Evolutionary conservation across 306 rosid genomes (phyloP), one percentile per base, ranked within the genome.

Genomic region (Cicer judaicum): DNA sequence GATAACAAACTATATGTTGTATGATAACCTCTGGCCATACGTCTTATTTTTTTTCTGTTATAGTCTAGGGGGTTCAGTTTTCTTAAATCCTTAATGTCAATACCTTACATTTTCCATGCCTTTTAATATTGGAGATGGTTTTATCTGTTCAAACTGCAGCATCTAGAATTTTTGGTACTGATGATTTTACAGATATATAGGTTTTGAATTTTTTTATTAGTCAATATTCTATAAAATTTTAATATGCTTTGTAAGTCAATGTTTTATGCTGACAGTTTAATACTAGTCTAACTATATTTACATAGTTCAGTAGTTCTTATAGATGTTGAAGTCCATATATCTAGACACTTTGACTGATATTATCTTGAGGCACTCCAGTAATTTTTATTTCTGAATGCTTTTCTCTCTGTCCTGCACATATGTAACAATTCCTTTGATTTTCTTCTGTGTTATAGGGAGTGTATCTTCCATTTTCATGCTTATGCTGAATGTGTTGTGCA

Each of bases 401-500:
- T 19, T 8, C 40, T 36, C 43, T 50, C 0, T n/a, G 10, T 8
- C 12, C 19, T 65, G 47, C 47, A 21, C 49, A 24, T 9, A 7
- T 10, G 16, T 13, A 40, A 65, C n/a, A 6, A 48, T 19, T 65
- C 29, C 49, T 14, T 9, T 43, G 5, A 34, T 19, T 57, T 16
- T 16, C 48, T 29, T 4, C 1, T 9, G 10, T 38, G 49, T 64
- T 40, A 13, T 15, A 5, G 7, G 41, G 10, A 7, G 55, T 67
- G 24, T 24, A 48, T 42, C 50, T 49, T 11, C 12, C 53, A 12
- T 19, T 56, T 42, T 34, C 36, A 55, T 56, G 18, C 61, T 24
- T 68, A 44, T 70, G 53, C 61, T 12, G 21, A 70, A 63, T 64
- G 68, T 78, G 63, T 68, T 80, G 68, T 64, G 74, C 88, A 92